Evolutionary conservation across 2,329 filamentous ascomycete genomes (phyloP), one percentile per base, ranked within the genome.

Genomic region (Aspergillus ruber): DNA sequence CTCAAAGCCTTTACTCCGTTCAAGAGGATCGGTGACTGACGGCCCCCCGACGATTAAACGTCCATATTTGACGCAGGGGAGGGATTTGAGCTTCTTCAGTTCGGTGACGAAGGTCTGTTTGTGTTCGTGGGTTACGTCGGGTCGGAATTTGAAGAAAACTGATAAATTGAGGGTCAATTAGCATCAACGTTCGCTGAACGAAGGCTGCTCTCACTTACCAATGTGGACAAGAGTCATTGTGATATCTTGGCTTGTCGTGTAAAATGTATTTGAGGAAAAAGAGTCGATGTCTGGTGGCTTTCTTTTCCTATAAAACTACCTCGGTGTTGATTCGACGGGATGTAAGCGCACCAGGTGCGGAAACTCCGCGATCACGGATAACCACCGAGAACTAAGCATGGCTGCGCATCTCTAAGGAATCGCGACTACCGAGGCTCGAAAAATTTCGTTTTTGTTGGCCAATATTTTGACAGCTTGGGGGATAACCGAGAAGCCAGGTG

Each of bases 1-100:
- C 9, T 81, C 67, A 42, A 72, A 80, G 0, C 77, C 77, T 50
- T 80, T 77, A 58, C 76, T 80, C 15, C 72, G 65, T 29, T 74
- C 74, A 7, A 75, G 71, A 0, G 77, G 77, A 18, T 74, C 66
- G 0, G 77, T 80, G 4, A 80, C 67, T 0, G 76, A 78, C 0
- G 76, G 76, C 0, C 77, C 75, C 0, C 78, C 78, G 4, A 80
- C 77, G 0, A 76, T 57, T 0, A 80, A 68, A 1, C 70, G 68
- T n/a, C 71, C 65, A 10, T 72, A 57, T 43, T 76, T 70, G 18
- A 80, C 76, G 36, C 71, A 77, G 0, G 74, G 50, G 3, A 80
- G 62, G 2, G 57, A 46, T 39, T 75, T 77, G n/a, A 81, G 66
- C 1, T 69, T 70, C 49, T 74, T 77, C 5, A 80, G 64, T 48